Conservation (phyloP, 1,284 basidiomycete genomes). For the Cryptococcus hybrid region DNA sequence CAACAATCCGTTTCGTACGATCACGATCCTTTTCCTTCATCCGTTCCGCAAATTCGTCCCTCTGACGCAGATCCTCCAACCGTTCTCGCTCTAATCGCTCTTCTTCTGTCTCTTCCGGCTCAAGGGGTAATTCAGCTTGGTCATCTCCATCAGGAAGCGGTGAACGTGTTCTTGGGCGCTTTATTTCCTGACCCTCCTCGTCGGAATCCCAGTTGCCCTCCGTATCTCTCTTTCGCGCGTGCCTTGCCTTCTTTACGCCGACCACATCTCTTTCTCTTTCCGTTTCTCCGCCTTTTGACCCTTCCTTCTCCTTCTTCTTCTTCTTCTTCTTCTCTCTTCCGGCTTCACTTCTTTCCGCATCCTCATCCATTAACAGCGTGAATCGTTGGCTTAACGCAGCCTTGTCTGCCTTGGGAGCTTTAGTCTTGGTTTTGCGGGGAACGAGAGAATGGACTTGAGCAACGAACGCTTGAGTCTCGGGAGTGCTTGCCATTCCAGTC, state of each 20-base stretch:
- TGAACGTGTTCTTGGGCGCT: constrained; percentile 43
- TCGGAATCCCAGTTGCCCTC: constrained; percentile 55
- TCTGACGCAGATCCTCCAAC: constrained; percentile 73
- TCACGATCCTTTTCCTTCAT: constrained; percentile 80
- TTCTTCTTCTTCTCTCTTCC: constrained; percentile 47
- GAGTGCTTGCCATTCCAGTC: constrained; percentile 74
- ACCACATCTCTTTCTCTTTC: constrained; percentile 28
- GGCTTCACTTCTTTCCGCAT: constrained; percentile 28
- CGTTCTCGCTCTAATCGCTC: constrained; percentile 70
- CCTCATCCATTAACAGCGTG: constrained; percentile 74
- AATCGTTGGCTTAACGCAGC: constrained; percentile 60
- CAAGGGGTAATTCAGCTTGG: constrained; percentile 6
- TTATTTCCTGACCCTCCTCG: constrained; percentile 68
- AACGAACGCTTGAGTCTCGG: constrained; percentile 76
- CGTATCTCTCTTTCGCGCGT: constrained; percentile 71
- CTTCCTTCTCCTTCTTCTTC: constrained; percentile 53
- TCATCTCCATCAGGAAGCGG: constrained; percentile 50
- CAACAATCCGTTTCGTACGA: constrained; percentile 85
- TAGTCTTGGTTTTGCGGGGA: constrained; percentile 69
- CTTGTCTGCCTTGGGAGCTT: constrained; percentile 45
- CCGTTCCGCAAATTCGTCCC: constrained; percentile 90
- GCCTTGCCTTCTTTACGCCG: constrained; percentile 59
- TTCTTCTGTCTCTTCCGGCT: constrained; percentile 60
- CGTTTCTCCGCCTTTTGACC: constrained; percentile 53
- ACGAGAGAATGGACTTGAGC: constrained; percentile 71